Conservation (phyloP, 257 asterid species). For the Solanum paucissectum region DNA sequence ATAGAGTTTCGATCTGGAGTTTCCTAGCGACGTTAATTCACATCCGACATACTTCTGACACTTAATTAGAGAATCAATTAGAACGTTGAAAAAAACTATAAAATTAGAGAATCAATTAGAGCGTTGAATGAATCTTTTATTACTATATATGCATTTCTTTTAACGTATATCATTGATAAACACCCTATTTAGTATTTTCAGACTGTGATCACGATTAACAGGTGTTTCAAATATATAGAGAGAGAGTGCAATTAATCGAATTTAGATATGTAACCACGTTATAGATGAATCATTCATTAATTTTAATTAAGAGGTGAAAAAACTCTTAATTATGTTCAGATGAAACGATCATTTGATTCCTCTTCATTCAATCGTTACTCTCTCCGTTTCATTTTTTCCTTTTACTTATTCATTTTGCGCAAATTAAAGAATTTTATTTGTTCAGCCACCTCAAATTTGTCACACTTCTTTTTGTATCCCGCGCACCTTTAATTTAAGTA, state of each 20-base stretch:
- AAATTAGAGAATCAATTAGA: not conserved
- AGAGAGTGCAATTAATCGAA: not conserved
- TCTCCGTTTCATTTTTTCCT: no score
- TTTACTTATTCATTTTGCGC: no score
- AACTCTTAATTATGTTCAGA: not conserved
- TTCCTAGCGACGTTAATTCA: not conserved
- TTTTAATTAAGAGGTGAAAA: not conserved
- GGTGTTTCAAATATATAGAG: not conserved
- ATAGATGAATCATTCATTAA: not conserved
- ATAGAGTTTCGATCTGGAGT: not conserved
- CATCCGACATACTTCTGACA: no score
- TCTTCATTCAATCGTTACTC: not conserved
- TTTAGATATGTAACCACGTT: not conserved
- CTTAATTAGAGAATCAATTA: no score
- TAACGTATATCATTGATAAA: no score
- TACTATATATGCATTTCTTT: not conserved
- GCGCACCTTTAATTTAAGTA: no score
- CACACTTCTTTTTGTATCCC: no score
- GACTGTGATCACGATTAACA: no score
- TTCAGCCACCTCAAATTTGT: not conserved
- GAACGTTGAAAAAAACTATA: no score
- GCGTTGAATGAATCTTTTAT: not conserved
- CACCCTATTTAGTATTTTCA: no score
- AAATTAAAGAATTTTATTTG: no score
- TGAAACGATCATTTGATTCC: not conserved